Percentiles rank a stretch among this genome's conserved stretches.
Conservation (phyloP, 2,329 filamentous ascomycete species). For the Fusarium gaditjirri region DNA sequence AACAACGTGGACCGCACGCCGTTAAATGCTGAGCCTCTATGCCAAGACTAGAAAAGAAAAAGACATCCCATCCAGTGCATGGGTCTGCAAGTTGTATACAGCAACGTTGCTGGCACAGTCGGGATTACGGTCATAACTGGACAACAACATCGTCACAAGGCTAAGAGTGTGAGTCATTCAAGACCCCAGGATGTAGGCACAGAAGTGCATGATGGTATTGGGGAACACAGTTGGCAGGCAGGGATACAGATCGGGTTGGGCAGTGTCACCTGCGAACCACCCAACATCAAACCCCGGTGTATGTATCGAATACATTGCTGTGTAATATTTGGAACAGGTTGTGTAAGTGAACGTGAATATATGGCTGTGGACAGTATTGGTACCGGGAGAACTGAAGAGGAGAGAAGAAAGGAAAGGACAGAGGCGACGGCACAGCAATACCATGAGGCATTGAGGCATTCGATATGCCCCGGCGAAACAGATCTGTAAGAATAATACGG, state of each 20-base stretch:
- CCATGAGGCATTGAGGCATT: background rate
- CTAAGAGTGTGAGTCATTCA: slow-evolving; percentile 40
- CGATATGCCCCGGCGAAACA: slow-evolving; percentile 7
- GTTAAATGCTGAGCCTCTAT: slow-evolving; percentile 28
- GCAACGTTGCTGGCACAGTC: slow-evolving; percentile 34
- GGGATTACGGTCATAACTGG: background rate
- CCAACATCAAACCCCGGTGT: slow-evolving; percentile 20
- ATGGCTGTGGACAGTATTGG: slow-evolving; percentile 25
- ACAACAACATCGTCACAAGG: slow-evolving; percentile 24
- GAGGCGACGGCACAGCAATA: slow-evolving; percentile 33
- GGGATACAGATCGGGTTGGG: slow-evolving; percentile 37
- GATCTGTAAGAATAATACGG: slow-evolving; percentile 3
- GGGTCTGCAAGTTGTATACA: slow-evolving; percentile 29
- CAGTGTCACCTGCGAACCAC: slow-evolving; percentile 31
- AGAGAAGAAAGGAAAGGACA: background rate
- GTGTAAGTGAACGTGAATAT: slow-evolving; percentile 12
- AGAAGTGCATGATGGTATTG: background rate
- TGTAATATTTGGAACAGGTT: background rate
- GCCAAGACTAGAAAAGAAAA: slow-evolving; percentile 23
- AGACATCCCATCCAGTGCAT: background rate
- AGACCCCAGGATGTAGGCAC: slow-evolving; percentile 22
- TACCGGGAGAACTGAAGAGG: slow-evolving; percentile 4
- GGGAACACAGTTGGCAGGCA: slow-evolving; percentile 32
- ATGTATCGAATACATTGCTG: background rate
- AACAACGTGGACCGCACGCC: slow-evolving; percentile 2